Evolutionary conservation across 352 stramenopile genomes (phyloP), one percentile per base, ranked within the genome.

Genomic region (Globisporangium parvum): DNA sequence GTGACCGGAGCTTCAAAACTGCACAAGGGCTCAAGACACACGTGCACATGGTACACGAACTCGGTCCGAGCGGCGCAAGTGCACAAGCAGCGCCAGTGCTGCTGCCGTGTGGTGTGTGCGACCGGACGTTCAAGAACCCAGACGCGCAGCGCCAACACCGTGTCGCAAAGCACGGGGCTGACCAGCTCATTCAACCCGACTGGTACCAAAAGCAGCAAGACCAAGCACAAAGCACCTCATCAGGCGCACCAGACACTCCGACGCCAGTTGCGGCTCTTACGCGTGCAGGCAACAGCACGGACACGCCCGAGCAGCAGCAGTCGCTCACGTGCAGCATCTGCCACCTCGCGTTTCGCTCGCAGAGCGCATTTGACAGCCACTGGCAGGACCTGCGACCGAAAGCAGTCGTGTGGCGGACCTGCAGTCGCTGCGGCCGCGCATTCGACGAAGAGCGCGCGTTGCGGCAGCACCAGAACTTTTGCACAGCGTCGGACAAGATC

Each of bases 31-130:
- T 90, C 21, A 73, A 77, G 57, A 95, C 83, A 41, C 85, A 93
- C 60, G 65, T 83, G 42, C 85, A 88, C 47, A 91, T 93, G 84
- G 70, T 92, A n/a, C 85, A 95, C 57, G 77, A 93, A 39, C 67
- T 93, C 2, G 62, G 53, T 24, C 63, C 77, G 31, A 37, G 12
- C 31, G 12, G 31, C 21, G 45, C 56, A 18, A 54, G 53, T 8
- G 52, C 45, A n/a, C 2, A 39, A 45, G 40, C 57, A 2, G 21
- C 49, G 5, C 63, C 55, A n/a, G 41, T 68, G 17, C 39, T 66
- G 35, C 56, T 85, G 24, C 60, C 68, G 37, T 81, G 77, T 51
- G 59, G 53, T 6, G 57, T 77, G 14, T 89, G 79, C 44, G 68
- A 77, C 17, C 76, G 76, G 33, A 78, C 65, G 26, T 95, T 95